Evolutionary conservation across 495 filamentous ascomycete genomes (phyloP).

Genomic region (Entonaema liquescens): DNA sequence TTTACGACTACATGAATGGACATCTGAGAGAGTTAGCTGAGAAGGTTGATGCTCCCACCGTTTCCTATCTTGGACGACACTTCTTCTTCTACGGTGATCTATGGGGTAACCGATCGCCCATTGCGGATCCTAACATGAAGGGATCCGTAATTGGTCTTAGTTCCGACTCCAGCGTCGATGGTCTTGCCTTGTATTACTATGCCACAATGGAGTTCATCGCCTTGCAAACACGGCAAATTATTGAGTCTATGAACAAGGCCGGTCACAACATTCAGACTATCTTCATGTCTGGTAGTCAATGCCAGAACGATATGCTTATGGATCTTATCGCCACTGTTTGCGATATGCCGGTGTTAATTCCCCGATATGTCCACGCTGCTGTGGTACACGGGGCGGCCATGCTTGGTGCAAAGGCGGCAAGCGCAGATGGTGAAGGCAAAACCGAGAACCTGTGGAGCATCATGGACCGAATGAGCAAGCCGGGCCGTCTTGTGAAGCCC

Average conservation of each 20-base stretch:
- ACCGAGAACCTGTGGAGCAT: slow-evolving; percentile 92
- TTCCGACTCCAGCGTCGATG: slow-evolving; percentile 83
- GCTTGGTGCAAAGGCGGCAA: slow-evolving; percentile 95
- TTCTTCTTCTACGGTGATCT: slow-evolving; percentile 98
- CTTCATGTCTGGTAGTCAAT: slow-evolving; percentile 98
- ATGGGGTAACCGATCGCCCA: slow-evolving; percentile 95
- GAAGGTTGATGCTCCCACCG: slow-evolving; percentile 71
- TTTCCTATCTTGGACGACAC: slow-evolving; percentile 87
- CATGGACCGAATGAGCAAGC: slow-evolving; percentile 97
- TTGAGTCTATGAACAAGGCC: slow-evolving; percentile 86
- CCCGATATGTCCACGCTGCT: slow-evolving; percentile 91
- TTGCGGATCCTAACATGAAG: slow-evolving; percentile 91
- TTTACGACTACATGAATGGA: slow-evolving; percentile 93
- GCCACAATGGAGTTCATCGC: slow-evolving; percentile 96
- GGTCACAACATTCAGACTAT: slow-evolving; percentile 89
- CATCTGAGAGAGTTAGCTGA: slow-evolving; percentile 80
- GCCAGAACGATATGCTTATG: slow-evolving; percentile 93
- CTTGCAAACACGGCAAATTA: slow-evolving; percentile 92
- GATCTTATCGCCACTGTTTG: slow-evolving; percentile 88
- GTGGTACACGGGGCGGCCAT: slow-evolving; percentile 97
- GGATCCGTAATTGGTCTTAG: slow-evolving; percentile 87
- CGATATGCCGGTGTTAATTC: slow-evolving; percentile 89
- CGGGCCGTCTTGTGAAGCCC: slow-evolving; percentile 82
- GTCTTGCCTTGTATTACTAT: slow-evolving; percentile 91
- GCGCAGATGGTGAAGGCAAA: slow-evolving; percentile 73